Evolutionary conservation across 2,329 filamentous ascomycete species (phyloP), one percentile per base, ranked within the genome.

Genomic region (Talaromyces sp.): DNA sequence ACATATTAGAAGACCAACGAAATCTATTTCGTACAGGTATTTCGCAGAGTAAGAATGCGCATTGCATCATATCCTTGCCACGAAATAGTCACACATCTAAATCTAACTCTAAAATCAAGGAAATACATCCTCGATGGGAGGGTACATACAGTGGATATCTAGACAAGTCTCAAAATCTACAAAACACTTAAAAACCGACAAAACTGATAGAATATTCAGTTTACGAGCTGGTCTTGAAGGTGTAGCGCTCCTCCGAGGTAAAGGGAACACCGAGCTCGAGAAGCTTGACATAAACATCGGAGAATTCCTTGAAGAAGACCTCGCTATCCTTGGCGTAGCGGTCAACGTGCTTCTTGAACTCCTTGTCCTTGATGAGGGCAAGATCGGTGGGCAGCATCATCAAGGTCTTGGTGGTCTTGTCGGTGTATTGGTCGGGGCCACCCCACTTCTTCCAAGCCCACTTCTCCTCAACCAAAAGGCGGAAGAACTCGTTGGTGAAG

Each of bases 351-450:
- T 85, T 81, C 79, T 85, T 87, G 84, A 98, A 96, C 67, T 82
- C 82, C 85, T 93, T 93, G 80, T 98, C 93, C 80, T 93, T 85
- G 72, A 96, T 80, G 61, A 98, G 82, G 61, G 89, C 89, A 79
- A 96, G 87, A 73, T 99, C 93, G 66, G 92, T 90, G 58, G 95
- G 95, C 77, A 99, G 82, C 93, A 99, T 98, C 95, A 99, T 98
- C 70, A 98, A 81, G 49, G 84, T 84, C 85, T 96, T 93, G 71
- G 88, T 91, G 72, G 82, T 85, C 81, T 90, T 90, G 80, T 98
- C 93, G 80, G 96, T 88, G 75, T 89, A 93, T 84, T 96, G 93
- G 79, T 88, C 87, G 67, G 92, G 92, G 30, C 95, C 93, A 70
- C 93, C 86, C 93, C 92, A 96, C 84, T 93, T 93, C 80, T 86